Evolutionary conservation across 192 early-diverging fungal genomes (phyloP).

Genomic region (Bifiguratus adelaidae): DNA sequence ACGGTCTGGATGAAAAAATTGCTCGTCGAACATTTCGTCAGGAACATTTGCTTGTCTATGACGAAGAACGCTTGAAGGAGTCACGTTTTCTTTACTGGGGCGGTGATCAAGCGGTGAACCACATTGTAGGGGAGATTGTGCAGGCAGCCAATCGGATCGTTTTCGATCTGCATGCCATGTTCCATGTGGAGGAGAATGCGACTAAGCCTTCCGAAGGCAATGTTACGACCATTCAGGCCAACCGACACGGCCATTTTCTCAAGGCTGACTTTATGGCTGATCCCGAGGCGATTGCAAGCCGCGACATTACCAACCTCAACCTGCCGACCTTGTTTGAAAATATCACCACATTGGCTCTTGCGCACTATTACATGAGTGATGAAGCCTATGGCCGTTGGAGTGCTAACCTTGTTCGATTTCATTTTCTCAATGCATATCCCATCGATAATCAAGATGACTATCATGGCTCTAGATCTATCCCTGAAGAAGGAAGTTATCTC

Average conservation of each 20-base stretch:
- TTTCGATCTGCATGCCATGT: neutral
- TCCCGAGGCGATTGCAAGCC: neutral
- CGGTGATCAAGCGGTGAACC: conserved; percentile 27
- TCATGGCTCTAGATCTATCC: conserved; percentile 19
- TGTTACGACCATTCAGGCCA: neutral
- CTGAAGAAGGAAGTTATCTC: conserved; percentile 26
- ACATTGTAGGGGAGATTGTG: conserved; percentile 22
- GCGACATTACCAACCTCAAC: conserved; percentile 1
- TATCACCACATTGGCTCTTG: conserved; percentile 38
- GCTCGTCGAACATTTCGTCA: conserved; percentile 35
- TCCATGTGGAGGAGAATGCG: neutral
- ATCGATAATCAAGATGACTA: conserved; percentile 35
- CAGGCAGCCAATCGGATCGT: conserved; percentile 11
- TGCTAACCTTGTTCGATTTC: conserved; percentile 40
- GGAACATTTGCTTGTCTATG: conserved; percentile 31
- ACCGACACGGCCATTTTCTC: neutral
- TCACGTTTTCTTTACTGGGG: conserved; percentile 41
- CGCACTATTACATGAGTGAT: conserved; percentile 40
- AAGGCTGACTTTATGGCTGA: conserved; percentile 5
- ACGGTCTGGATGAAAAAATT: conserved; percentile 44
- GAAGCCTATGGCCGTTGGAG: conserved; percentile 36
- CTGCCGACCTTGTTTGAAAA: conserved; percentile 29
- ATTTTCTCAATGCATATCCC: conserved; percentile 29
- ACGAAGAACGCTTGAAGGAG: conserved; percentile 30
- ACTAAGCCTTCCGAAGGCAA: neutral